These are phyloP conservation scores for Dalbergia cultrata DNA, from an alignment of 306 rosid genomes.

Conservation along the genomic window DNA sequence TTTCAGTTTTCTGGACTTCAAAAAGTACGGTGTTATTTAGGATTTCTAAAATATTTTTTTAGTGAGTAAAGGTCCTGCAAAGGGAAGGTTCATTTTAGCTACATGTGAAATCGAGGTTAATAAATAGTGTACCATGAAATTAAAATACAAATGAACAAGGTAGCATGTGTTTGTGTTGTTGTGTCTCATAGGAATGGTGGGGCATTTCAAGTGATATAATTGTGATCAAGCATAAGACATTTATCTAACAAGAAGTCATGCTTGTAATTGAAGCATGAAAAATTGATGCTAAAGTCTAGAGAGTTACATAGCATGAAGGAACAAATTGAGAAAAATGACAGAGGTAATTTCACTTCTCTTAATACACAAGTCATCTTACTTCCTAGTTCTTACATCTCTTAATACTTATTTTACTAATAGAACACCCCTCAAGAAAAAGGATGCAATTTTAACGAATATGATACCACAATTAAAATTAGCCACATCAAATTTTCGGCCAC, in stretches of 20 bases:
- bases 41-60: too few species aligned
- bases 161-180: constrained; percentile 44
- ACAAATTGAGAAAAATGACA: not conserved
- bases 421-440: not conserved
- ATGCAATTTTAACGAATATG: not conserved
- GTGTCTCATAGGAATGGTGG: constrained; percentile 47
- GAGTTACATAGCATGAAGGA: too few species aligned
- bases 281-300: too few species aligned
- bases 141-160: not conserved
- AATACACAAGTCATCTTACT: not conserved
- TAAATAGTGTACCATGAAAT: too few species aligned
- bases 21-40: constrained; percentile 15
- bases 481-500: not conserved
- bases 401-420: not conserved
- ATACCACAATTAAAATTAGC: not conserved
- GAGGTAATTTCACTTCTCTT: not conserved
- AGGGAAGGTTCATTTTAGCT: constrained; percentile 46
- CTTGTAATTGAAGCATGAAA: too few species aligned
- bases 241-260: constrained; percentile 36
- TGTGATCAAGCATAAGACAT: not conserved
- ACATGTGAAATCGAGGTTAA: not conserved
- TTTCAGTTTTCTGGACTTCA: constrained; percentile 1
- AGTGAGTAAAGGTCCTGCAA: not conserved
- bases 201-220: constrained; percentile 38
- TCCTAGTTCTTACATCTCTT: too few species aligned